Conservation (phyloP, 768 basidiomycete species). For the Tricholoma sp. region DNA sequence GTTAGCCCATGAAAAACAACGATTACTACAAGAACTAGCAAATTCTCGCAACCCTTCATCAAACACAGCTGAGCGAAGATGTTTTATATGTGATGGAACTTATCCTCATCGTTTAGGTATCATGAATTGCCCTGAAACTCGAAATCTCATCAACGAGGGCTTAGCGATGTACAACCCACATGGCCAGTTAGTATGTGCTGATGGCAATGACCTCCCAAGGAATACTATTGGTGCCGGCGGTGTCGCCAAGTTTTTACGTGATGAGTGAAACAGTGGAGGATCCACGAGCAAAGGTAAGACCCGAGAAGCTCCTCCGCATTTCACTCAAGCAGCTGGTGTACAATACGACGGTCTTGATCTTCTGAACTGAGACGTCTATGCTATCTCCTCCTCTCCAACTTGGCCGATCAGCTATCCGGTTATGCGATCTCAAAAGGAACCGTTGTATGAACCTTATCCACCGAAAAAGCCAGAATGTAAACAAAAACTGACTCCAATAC, state of each 20-base stretch:
- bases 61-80: not conserved
- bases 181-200: not conserved
- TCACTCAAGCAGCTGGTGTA: not conserved
- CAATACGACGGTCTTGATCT: not conserved
- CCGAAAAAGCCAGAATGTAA: not conserved
- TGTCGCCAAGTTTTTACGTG: not conserved
- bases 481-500: not conserved
- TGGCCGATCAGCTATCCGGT: not conserved
- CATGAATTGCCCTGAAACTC: not conserved
- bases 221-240: not conserved
- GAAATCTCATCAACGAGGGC: not conserved
- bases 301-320: not conserved
- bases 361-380: not conserved
- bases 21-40: not conserved
- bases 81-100: not conserved
- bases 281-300: not conserved
- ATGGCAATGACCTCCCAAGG: not conserved
- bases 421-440: not conserved
- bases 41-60: too few relatives aligned
- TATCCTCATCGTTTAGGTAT: not conserved
- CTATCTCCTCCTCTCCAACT: too few relatives aligned
- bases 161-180: not conserved
- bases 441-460: not conserved
- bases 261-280: not conserved
- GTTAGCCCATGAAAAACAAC: not conserved